A percentile compares a stretch with the other conserved stretches of the same genome.
Evolutionary conservation across 768 basidiomycete genomes (phyloP).

Genomic region (Tricholoma furcatifolium): DNA sequence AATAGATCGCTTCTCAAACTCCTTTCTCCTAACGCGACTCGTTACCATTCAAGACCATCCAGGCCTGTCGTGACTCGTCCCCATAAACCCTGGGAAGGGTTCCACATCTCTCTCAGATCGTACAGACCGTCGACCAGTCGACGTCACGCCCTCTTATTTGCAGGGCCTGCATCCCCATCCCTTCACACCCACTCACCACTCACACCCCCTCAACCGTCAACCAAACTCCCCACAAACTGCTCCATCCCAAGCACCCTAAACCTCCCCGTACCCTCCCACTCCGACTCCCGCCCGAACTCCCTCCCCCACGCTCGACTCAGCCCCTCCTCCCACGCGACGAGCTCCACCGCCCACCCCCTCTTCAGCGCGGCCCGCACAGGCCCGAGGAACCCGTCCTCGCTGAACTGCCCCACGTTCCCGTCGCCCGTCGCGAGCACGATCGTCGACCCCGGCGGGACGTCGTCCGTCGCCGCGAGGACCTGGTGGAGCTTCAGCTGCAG

Average conservation of each 20-base stretch:
- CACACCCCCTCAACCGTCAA: constrained; percentile 37
- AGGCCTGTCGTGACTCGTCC: too few relatives aligned
- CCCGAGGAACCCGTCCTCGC: constrained; percentile 81
- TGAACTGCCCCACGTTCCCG: constrained; percentile 90
- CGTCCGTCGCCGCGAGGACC: constrained; percentile 70
- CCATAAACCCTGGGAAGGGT: too few relatives aligned
- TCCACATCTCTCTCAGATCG: too few relatives aligned
- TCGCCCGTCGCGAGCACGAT: constrained; percentile 95
- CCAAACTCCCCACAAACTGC: constrained; percentile 53
- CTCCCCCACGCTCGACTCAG: constrained; percentile 76
- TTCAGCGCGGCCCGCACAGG: constrained; percentile 83
- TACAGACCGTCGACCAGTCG: too few relatives aligned
- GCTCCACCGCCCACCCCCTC: constrained; percentile 92
- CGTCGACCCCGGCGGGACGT: constrained; percentile 64
- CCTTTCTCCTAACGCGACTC: too few relatives aligned
- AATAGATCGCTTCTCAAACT: too few relatives aligned
- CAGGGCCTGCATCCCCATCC: too few relatives aligned
- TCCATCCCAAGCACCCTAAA: constrained; percentile 66
- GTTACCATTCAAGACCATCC: too few relatives aligned
- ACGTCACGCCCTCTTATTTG: too few relatives aligned
- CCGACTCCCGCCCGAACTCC: constrained; percentile 49
- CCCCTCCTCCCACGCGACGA: constrained; percentile 90
- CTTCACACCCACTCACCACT: background rate
- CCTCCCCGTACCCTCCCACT: constrained; percentile 31
- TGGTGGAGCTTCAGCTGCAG: constrained; percentile 92